These are phyloP conservation scores for Carex arenaria DNA, from an alignment of 202 grass and related monocot species.

Conservation along the genomic window DNA sequence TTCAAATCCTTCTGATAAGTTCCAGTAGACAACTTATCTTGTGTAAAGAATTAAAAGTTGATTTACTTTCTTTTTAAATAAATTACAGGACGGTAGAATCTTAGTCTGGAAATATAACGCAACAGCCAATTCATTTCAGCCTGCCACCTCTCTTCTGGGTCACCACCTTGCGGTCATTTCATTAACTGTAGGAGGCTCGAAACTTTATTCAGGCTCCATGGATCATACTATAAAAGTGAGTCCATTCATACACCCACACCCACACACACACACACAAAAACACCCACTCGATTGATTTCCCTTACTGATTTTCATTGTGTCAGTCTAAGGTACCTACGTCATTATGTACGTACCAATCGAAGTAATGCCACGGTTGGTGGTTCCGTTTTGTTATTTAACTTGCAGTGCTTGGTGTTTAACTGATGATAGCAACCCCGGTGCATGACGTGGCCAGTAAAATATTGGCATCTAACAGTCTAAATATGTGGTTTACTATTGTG, in stretches of 20 bases:
- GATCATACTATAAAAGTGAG: no score
- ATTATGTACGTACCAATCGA: background rate
- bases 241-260: no score
- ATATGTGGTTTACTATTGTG: background rate
- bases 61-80: conserved; percentile 17
- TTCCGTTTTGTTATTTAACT: background rate
- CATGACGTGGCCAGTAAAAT: background rate
- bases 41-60: background rate
- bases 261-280: no score
- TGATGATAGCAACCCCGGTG: background rate
- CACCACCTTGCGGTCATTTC: no score
- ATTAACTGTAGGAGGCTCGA: no score
- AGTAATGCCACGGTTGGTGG: background rate
- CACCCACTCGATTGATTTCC: no score
- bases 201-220: no score
- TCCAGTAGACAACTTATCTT: background rate
- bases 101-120: conserved; percentile 81
- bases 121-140: conserved; percentile 68
- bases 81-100: conserved; percentile 73
- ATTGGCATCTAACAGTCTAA: background rate
- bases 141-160: conserved; percentile 40
- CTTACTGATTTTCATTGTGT: background rate
- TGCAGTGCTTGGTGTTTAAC: background rate
- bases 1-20: background rate
- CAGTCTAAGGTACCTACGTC: background rate